phyloP scores from a whole-genome alignment of 2,329 filamentous ascomycete genomes.

The Trichoderma atroviride region DNA sequence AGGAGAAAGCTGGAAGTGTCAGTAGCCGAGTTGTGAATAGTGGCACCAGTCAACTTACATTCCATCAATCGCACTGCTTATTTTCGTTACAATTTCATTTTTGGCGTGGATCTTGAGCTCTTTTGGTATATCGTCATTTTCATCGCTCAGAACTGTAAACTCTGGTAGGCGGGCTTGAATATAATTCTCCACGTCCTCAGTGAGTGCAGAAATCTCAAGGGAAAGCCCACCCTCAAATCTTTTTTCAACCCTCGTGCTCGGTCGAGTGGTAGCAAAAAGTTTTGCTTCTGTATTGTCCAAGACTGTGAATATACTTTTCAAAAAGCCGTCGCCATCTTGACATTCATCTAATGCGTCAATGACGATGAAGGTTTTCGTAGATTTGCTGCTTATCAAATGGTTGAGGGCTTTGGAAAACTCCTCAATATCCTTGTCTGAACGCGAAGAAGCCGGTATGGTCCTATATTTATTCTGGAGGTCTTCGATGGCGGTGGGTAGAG shows the following conservation, averaged over 20 bases:
- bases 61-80: not conserved
- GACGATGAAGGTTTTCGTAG: not conserved
- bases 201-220: not conserved
- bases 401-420: not conserved
- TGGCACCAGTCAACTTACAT: not conserved
- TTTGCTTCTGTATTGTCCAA: not conserved
- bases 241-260: not conserved
- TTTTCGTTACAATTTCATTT: not conserved
- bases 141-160: not conserved
- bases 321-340: not conserved
- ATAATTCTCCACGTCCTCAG: not conserved
- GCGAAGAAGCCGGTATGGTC: not conserved
- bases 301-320: not conserved
- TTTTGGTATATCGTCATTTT: not conserved
- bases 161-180: not conserved
- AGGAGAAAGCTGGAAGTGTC: not conserved
- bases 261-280: not conserved
- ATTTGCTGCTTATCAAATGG: not conserved
- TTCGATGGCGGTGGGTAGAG: not conserved
- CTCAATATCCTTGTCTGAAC: not conserved
- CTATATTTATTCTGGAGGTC: not conserved
- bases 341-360: not conserved
- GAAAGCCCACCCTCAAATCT: fast-evolving
- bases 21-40: not conserved
- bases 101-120: too few species aligned